Base-by-base conservation (phyloP, 2,329 filamentous ascomycete species). In the Mycosphaerella sp. region DNA sequence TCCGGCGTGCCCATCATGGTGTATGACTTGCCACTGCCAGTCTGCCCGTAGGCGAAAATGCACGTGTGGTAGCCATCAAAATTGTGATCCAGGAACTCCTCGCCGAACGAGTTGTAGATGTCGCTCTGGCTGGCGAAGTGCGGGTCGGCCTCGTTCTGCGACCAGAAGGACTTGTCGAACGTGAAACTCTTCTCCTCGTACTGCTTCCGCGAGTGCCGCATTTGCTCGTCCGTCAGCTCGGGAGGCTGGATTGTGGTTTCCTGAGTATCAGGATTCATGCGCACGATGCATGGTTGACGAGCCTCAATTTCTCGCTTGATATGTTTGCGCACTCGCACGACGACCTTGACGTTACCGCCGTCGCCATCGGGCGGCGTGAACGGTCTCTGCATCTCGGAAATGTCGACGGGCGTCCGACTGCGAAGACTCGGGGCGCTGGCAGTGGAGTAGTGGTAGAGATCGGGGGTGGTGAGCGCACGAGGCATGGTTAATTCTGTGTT, bases 11-110 rank as follows among this genome's bases (percentile, higher is more conserved):
- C 93, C 93, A 98, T 98, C 82, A 85, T 98, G 37, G 93, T 96
- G 72, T 97, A 98, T 68, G 88, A 95, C 75, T 98, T 98, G 45
- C 93, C 93, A 0, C 90, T 95, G 18, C 93, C 93, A 0, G 93
- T 98, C 75, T 98, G 93, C 9, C 93, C 93, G 65, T 98, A 97
- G 54, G 93, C 93, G 67, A 98, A 97, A 61, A 98, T 98, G 70
- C 93, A 98, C 0, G 93, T 98, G 71, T 98, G 91, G 73, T 98
- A 98, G 58, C 93, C 93, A 67, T 96, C 90, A 64, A 98, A 98
- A 73, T 98, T 98, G 78, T 98, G 93, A 70, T 98, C 93, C 56
- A 98, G 79, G 61, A 98, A 97, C 66, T 97, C 93, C 69, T 96
- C 89, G 49, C 93, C 93, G 18, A 98, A 79, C 53, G 86, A 86